Base-by-base conservation (phyloP, 129 eudicot species). In the Apium graveolens region DNA sequence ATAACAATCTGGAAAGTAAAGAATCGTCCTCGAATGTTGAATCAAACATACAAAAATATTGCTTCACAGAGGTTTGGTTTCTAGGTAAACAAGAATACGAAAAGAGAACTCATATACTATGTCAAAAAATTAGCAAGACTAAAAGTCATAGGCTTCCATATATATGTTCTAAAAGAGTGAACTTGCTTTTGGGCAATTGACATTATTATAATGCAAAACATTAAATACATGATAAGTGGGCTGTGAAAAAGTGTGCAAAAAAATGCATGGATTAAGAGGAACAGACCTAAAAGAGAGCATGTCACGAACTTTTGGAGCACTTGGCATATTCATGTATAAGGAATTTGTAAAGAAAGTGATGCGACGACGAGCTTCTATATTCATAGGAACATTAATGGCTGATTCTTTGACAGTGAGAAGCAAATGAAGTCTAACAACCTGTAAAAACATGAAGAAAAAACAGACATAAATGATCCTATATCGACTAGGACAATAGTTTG, bases 251-350 rank as follows among this genome's bases (percentile, higher is more conserved):
- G 18, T 31, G 62, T 46, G 62, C 70, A 66, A 55, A 38, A 31
- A 42, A 37, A 5, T 17, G 45, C 27, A 42, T 32, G 11, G 48
- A 41, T 31, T 68, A 38, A 82, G 76, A 69, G 42, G 18, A 14
- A 84, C 96, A 51, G 57, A 95, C 99, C 99, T 95, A 83, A 96
- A 96, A 57, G 99, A 96, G 74, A 96, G 89, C 99, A 96, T 96
- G 79, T 96, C 85, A 26, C 88, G 97, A 78, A 96, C 99, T 90
- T 81, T 87, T 70, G 99, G 99, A 82, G 99, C 99, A 42, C 74
- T 65, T 70, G 99, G 99, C 96, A 96, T 96, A 51, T 76, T 92
- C 99, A 96, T 96, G 81, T 90, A 92, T 80, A 96, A 85, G 38
- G 99, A 96, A 84, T 96, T 96, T 10, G 99, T 92, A 81, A 96